These are phyloP conservation scores for Apiotrichum veenhuisii DNA, from an alignment of 1,284 basidiomycete genomes.

Conservation along the genomic window DNA sequence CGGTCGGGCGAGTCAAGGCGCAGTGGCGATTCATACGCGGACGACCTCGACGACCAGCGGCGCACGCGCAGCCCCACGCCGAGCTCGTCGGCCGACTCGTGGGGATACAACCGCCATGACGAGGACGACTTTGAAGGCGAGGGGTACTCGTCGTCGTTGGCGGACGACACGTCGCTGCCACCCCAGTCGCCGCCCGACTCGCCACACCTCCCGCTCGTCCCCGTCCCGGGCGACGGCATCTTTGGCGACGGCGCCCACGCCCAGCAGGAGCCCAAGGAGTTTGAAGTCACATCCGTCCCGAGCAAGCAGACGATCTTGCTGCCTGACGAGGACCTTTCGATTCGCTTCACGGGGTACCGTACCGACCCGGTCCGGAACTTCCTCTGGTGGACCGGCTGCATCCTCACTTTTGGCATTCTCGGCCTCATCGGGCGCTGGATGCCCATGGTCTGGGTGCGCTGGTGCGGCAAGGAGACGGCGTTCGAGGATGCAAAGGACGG, in stretches of 20 bases:
- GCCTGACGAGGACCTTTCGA: constrained; percentile 82
- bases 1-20: constrained; percentile 11
- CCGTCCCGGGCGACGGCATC: constrained; percentile 41
- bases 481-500: constrained; percentile 71
- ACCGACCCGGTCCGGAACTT: constrained; percentile 61
- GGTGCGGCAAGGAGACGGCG: constrained; percentile 76
- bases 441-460: constrained; percentile 81
- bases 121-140: constrained; percentile 34
- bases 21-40: not conserved
- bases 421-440: constrained; percentile 90
- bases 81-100: constrained; percentile 34
- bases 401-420: constrained; percentile 70
- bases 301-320: constrained; percentile 78
- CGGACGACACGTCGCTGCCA: constrained; percentile 49
- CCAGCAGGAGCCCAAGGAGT: constrained; percentile 37
- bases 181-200: constrained; percentile 47
- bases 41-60: constrained; percentile 7
- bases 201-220: constrained; percentile 44
- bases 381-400: constrained; percentile 69
- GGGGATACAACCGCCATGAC: constrained; percentile 45
- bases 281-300: constrained; percentile 29
- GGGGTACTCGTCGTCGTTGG: constrained; percentile 45
- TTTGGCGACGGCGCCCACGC: constrained; percentile 38
- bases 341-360: constrained; percentile 88
- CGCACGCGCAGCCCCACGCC: constrained; percentile 14